Evolutionary conservation across 2,329 filamentous ascomycete species (phyloP).

Genomic region (Dothistroma pini): DNA sequence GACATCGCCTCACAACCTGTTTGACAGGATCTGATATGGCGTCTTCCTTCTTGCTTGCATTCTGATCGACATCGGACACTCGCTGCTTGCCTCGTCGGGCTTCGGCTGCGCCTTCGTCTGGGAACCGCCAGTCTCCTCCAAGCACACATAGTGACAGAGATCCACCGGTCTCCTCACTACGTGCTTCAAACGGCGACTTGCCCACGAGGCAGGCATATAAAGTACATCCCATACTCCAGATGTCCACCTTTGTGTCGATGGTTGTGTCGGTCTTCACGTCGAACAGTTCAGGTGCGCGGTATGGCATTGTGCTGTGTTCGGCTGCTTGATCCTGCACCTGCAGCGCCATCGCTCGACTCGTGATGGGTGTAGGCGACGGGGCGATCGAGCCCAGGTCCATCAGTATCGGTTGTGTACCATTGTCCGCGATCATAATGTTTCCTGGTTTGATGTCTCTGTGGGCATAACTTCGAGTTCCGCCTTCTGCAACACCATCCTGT

Average conservation of each 20-base stretch:
- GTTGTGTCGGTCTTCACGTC: constrained; percentile 91
- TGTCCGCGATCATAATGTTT: constrained; percentile 98
- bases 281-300: constrained; percentile 95
- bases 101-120: constrained; percentile 71
- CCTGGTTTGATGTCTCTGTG: constrained; percentile 98
- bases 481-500: constrained; percentile 64
- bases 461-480: constrained; percentile 74
- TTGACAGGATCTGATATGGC: constrained; percentile 77
- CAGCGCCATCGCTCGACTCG: constrained; percentile 82
- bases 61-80: constrained; percentile 31
- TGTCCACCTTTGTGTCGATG: constrained; percentile 95
- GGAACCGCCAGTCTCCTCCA: constrained; percentile 94
- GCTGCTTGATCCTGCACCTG: constrained; percentile 92
- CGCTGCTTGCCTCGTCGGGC: constrained; percentile 54
- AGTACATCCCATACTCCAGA: constrained; percentile 98
- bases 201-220: constrained; percentile 94
- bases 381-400: constrained; percentile 96
- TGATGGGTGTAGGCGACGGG: constrained; percentile 81
- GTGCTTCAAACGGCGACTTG: constrained; percentile 94
- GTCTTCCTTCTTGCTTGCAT: constrained; percentile 41
- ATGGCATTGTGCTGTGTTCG: constrained; percentile 97
- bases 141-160: constrained; percentile 88
- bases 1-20: constrained; percentile 80
- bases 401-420: constrained; percentile 81
- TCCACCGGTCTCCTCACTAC: constrained; percentile 92